Conservation (phyloP, 2,329 filamentous ascomycete genomes). For the Pestalotiopsis sp. region DNA sequence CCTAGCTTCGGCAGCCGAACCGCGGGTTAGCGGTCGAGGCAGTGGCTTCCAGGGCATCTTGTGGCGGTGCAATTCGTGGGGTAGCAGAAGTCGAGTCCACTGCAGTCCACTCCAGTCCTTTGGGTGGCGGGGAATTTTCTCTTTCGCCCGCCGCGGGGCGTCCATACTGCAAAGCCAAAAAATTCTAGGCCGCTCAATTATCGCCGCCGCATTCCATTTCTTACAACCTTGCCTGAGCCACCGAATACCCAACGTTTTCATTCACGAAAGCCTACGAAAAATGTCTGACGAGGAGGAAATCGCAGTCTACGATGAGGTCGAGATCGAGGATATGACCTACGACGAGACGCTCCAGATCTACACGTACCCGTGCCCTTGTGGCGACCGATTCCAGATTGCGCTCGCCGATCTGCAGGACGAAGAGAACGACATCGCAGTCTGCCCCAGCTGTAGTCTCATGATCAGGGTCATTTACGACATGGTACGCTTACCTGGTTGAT, state of each 20-base stretch:
- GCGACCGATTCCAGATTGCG: conserved; percentile 91
- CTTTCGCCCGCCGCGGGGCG: neutral
- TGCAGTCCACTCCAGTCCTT: neutral
- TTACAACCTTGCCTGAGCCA: neutral
- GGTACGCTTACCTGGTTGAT: conserved; percentile 49
- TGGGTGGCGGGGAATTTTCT: conserved; percentile 2
- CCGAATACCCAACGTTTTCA: neutral
- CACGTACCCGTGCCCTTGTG: conserved; percentile 95
- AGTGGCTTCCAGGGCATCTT: neutral
- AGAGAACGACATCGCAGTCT: conserved; percentile 87
- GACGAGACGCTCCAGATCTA: conserved; percentile 84
- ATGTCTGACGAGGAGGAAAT: conserved; percentile 65
- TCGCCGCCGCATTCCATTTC: neutral
- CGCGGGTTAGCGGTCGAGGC: neutral
- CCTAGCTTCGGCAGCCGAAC: neutral
- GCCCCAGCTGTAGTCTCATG: conserved; percentile 96
- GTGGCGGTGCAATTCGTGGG: conserved; percentile 8
- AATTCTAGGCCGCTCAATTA: neutral
- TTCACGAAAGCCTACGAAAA: conserved; percentile 19
- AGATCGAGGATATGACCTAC: conserved; percentile 98
- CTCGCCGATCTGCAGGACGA: conserved; percentile 85
- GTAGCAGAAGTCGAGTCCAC: neutral
- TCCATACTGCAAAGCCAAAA: neutral
- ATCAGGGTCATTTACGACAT: conserved; percentile 91
- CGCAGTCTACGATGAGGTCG: conserved; percentile 94